Percentiles rank a stretch among this genome's conserved stretches.
These are phyloP conservation scores for Diutina ranongensis DNA, from an alignment of 1,139 yeast genomes.

Conservation along the genomic window DNA sequence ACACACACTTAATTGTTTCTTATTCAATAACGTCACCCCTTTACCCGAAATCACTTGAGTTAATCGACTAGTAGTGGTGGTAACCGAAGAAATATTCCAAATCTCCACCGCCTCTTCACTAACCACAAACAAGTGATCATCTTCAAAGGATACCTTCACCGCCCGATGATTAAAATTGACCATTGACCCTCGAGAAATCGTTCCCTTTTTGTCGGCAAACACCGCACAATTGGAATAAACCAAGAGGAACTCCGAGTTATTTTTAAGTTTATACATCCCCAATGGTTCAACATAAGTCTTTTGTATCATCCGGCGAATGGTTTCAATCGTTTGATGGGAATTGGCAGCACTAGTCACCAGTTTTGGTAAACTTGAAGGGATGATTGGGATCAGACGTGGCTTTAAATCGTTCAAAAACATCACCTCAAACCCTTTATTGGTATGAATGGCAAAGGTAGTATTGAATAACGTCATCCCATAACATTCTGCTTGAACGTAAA, in stretches of 20 bases:
- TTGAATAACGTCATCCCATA: constrained; percentile 47
- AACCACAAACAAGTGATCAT: constrained; percentile 50
- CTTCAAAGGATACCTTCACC: constrained; percentile 38
- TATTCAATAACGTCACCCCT: constrained; percentile 38
- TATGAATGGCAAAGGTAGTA: constrained; percentile 53
- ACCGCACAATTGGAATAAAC: constrained; percentile 69
- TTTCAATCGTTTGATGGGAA: constrained; percentile 19
- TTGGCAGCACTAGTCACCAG: constrained; percentile 6
- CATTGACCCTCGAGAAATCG: constrained; percentile 42
- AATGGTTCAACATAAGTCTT: constrained; percentile 35
- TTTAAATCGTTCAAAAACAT: constrained; percentile 48
- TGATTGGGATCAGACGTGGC: constrained; percentile 44
- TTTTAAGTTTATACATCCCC: constrained; percentile 50
- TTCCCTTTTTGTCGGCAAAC: constrained; percentile 57
- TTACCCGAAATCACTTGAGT: constrained; percentile 70
- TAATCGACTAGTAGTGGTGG: constrained; percentile 38
- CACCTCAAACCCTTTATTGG: constrained; percentile 59
- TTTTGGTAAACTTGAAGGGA: constrained; percentile 16
- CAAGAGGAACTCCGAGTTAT: constrained; percentile 40
- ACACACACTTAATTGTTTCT: constrained; percentile 35
- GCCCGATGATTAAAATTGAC: constrained; percentile 58
- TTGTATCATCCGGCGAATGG: constrained; percentile 17
- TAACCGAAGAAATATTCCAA: constrained; percentile 45
- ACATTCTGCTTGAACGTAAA: constrained; percentile 42
- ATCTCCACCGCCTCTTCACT: constrained; percentile 67